phyloP scores from a whole-genome alignment of 2,329 filamentous ascomycete species.

The Alternaria infectoria region DNA sequence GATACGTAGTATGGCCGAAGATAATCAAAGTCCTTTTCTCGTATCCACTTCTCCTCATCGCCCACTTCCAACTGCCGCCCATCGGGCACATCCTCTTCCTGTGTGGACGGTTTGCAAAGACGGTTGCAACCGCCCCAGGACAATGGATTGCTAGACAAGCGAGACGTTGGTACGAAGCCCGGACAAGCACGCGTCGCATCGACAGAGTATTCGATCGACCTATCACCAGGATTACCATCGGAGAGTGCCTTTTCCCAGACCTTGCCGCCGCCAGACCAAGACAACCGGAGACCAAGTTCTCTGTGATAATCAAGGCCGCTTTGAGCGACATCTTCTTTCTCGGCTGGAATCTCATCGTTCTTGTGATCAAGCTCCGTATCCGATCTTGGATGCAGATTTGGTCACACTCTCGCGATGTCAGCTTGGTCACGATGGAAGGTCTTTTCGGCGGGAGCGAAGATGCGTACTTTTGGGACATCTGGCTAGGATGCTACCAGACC shows the following conservation, averaged over 20 bases:
- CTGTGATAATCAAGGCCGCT: neutral
- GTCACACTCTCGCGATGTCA: neutral
- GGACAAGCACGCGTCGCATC: neutral
- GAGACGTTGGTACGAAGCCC: neutral
- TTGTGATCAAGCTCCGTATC: neutral
- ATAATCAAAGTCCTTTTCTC: neutral
- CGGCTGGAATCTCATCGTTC: neutral
- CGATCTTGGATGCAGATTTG: neutral
- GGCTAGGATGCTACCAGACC: neutral
- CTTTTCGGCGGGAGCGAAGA: neutral
- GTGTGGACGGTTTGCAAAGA: neutral
- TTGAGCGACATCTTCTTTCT: neutral
- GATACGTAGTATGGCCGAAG: neutral
- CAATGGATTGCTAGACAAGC: neutral
- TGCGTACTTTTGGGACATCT: neutral
- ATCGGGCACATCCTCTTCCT: neutral
- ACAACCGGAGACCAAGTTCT: neutral
- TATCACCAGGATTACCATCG: neutral
- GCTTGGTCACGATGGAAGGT: neutral
- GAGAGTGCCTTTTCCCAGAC: slow-evolving; percentile 9
- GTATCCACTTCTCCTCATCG: neutral
- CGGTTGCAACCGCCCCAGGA: neutral
- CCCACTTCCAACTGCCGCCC: neutral
- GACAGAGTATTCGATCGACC: neutral
- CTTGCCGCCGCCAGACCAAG: neutral